Conservation (phyloP, 129 eudicot species). For the Deinandra increscens region DNA sequence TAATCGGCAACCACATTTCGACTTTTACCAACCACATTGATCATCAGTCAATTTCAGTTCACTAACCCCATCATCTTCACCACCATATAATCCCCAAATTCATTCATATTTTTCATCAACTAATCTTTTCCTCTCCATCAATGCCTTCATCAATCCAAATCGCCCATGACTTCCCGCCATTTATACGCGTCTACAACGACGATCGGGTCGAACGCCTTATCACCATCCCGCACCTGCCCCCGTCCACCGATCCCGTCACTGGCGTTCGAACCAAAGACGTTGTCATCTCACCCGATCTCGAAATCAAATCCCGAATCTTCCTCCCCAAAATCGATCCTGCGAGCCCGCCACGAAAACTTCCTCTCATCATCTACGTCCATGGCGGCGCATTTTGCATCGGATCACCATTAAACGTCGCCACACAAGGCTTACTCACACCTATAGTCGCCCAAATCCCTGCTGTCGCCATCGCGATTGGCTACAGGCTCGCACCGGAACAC, state of each 20-base stretch:
- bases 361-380: constrained; percentile 45
- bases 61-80: neutral
- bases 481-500: constrained; percentile 55
- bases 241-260: constrained; percentile 43
- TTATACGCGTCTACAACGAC: constrained; percentile 37
- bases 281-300: constrained; percentile 30
- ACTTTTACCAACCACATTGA: neutral
- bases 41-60: neutral
- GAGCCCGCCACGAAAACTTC: constrained; percentile 26
- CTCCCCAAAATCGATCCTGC: constrained; percentile 29
- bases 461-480: constrained; percentile 38
- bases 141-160: constrained; percentile 35
- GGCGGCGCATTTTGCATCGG: constrained; percentile 57
- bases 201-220: constrained; percentile 39
- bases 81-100: neutral
- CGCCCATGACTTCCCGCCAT: constrained; percentile 40
- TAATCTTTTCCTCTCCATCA: neutral
- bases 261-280: constrained; percentile 61
- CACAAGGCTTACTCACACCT: constrained; percentile 29
- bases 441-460: constrained; percentile 31
- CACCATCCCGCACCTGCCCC: constrained; percentile 24
- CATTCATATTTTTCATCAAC: neutral
- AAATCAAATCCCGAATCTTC: constrained; percentile 40
- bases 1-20: no score
- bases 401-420: constrained; percentile 30